Evolutionary conservation across 2,329 filamentous ascomycete genomes (phyloP).

Genomic region (Paecilomyces sp.): DNA sequence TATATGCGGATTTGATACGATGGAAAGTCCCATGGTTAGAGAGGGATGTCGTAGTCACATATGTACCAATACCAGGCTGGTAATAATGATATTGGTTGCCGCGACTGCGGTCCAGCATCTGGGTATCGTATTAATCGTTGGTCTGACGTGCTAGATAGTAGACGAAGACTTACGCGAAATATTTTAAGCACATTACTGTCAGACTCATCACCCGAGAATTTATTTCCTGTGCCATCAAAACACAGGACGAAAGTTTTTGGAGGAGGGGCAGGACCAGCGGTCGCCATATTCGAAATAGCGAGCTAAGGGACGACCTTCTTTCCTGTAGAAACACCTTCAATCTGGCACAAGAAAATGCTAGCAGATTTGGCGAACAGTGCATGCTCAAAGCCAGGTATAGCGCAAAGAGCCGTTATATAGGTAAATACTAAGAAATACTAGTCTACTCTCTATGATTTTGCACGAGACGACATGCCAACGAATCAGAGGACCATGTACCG

Average conservation of each 20-base stretch:
- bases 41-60: slow-evolving; percentile 31
- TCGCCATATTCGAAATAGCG: slow-evolving; percentile 11
- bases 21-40: slow-evolving; percentile 26
- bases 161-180: slow-evolving; percentile 29
- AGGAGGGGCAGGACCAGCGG: slow-evolving; percentile 11
- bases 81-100: slow-evolving; percentile 36
- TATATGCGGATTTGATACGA: slow-evolving; percentile 47
- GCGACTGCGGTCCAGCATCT: slow-evolving; percentile 35
- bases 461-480: neutral
- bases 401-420: neutral
- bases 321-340: neutral
- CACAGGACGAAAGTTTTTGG: slow-evolving; percentile 35
- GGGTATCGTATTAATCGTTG: neutral
- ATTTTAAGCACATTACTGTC: slow-evolving; percentile 43
- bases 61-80: slow-evolving; percentile 39
- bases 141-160: neutral
- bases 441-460: neutral
- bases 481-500: neutral
- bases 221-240: slow-evolving; percentile 40
- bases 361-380: neutral
- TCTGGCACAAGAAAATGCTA: neutral
- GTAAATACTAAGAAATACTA: neutral
- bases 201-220: slow-evolving; percentile 35
- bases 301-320: neutral
- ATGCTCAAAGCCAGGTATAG: neutral